Percentiles rank a stretch among this genome's conserved stretches.
Evolutionary conservation across 192 early-diverging fungal genomes (phyloP).

Genomic region (Diversispora eburnea): DNA sequence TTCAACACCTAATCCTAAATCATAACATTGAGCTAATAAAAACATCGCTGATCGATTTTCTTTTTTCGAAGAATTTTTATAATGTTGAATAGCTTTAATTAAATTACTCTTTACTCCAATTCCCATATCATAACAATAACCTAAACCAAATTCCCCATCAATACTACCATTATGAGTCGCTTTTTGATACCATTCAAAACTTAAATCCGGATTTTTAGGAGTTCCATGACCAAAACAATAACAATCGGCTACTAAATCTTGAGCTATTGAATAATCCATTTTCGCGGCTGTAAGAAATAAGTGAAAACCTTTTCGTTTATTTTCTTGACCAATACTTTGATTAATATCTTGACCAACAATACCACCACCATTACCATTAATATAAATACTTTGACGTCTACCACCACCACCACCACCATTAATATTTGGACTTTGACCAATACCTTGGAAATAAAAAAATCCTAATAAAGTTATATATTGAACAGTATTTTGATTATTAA

Average conservation of each 20-base stretch:
- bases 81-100: constrained; percentile 55
- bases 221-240: constrained; percentile 73
- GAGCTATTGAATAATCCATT: constrained; percentile 12
- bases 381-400: no score
- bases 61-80: constrained; percentile 52
- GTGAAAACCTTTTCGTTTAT: neutral
- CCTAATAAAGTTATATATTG: neutral
- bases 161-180: constrained; percentile 55
- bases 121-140: constrained; percentile 60
- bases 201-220: constrained; percentile 58
- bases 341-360: no score
- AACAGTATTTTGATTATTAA: neutral
- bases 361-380: no score
- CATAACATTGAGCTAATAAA: constrained; percentile 76
- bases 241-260: constrained; percentile 74
- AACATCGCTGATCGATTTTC: constrained; percentile 77
- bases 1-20: constrained; percentile 71
- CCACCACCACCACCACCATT: no score
- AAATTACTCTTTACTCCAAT: constrained; percentile 33
- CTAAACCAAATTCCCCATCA: constrained; percentile 55
- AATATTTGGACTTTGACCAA: neutral
- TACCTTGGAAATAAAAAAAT: neutral
- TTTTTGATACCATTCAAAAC: constrained; percentile 58
- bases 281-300: neutral
- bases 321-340: neutral